Evolutionary conservation across 176 grass and related monocot genomes (phyloP).

Genomic region (Bolboschoenus planiculmis): DNA sequence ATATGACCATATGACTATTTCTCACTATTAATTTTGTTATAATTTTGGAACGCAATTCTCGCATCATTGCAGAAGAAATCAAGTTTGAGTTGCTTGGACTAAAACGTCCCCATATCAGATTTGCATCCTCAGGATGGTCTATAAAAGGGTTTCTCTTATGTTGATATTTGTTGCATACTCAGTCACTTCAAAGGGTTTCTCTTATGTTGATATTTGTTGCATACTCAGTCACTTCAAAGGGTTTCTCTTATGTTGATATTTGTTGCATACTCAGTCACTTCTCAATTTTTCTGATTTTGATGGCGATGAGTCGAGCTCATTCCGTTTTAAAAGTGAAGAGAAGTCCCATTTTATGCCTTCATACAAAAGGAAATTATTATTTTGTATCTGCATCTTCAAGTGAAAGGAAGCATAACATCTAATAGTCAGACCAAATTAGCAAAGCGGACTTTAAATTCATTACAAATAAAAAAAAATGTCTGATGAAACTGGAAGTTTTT

Average conservation of each 20-base stretch:
- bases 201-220: conserved; percentile 64
- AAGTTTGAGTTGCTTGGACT: conserved; percentile 5
- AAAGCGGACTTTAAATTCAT: not conserved
- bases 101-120: conserved; percentile 49
- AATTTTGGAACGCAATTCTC: conserved; percentile 29
- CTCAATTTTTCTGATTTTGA: conserved; percentile 51
- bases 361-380: conserved; percentile 8
- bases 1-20: conserved; percentile 24
- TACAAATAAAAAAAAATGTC: not conserved
- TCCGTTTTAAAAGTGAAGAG: conserved; percentile 58
- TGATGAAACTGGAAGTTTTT: not conserved
- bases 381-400: not conserved
- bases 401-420: not conserved
- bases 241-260: conserved; percentile 75
- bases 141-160: conserved; percentile 78
- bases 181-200: conserved; percentile 72
- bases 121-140: conserved; percentile 67
- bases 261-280: conserved; percentile 53
- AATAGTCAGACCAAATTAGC: not conserved
- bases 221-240: conserved; percentile 69
- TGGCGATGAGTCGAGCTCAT: conserved; percentile 61
- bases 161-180: conserved; percentile 60
- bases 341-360: conserved; percentile 60
- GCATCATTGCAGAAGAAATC: not conserved
- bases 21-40: conserved; percentile 33